These are phyloP conservation scores for Dissophora globulifera DNA, from an alignment of 192 early-diverging fungal genomes.

Conservation along the genomic window DNA sequence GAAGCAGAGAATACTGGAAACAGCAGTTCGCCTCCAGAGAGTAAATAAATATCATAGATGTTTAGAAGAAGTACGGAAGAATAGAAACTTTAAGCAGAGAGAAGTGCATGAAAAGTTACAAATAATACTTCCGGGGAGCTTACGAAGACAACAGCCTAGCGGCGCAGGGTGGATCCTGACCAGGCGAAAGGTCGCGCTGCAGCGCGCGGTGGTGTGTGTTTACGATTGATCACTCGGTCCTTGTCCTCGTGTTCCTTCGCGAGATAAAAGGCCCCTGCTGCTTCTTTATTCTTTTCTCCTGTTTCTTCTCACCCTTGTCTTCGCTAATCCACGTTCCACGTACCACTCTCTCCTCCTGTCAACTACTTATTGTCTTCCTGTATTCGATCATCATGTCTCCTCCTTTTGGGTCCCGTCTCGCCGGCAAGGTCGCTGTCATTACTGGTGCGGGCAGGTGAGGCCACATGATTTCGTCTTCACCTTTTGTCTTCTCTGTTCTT, in stretches of 20 bases:
- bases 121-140: conserved; percentile 21
- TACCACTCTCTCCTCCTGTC: background rate
- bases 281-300: background rate
- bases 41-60: background rate
- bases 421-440: conserved; percentile 81
- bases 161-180: too few species aligned
- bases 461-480: background rate
- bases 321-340: background rate
- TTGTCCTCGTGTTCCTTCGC: too few species aligned
- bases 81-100: background rate
- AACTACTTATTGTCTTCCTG: background rate
- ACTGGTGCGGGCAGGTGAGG: conserved; percentile 83
- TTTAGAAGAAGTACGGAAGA: background rate
- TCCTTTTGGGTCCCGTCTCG: conserved; percentile 57
- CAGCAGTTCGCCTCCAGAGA: conserved; percentile 1
- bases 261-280: too few species aligned
- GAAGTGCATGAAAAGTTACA: background rate
- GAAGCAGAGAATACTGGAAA: conserved; percentile 9
- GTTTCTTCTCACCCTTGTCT: background rate
- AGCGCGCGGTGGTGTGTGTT: too few species aligned
- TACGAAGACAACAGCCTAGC: too few species aligned
- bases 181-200: too few species aligned
- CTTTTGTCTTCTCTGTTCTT: background rate
- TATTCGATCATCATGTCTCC: conserved; percentile 44
- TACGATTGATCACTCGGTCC: too few species aligned